Evolutionary conservation across 768 basidiomycete species (phyloP).

Genomic region (Tricholomella constricta): DNA sequence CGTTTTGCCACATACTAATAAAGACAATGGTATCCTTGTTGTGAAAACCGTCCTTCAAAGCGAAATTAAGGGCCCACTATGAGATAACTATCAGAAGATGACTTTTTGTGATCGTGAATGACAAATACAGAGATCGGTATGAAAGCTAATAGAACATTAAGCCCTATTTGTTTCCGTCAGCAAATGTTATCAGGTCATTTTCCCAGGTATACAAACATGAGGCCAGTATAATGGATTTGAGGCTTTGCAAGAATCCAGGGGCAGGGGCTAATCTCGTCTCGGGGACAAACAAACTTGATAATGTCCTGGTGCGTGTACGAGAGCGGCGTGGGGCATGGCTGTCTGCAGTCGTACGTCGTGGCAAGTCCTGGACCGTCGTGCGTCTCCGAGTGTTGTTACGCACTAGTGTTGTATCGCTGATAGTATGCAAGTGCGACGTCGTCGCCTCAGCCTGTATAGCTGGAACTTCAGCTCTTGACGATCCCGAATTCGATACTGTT

Average conservation of each 20-base stretch:
- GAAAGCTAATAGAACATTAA: conserved; percentile 71
- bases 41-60: conserved; percentile 34
- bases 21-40: conserved; percentile 65
- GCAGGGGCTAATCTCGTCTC: conserved; percentile 40
- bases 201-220: conserved; percentile 49
- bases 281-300: conserved; percentile 35
- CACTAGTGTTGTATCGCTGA: background rate
- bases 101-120: background rate
- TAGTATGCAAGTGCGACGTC: background rate
- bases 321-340: background rate
- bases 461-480: background rate
- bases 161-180: conserved; percentile 40
- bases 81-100: background rate
- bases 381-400: conserved; percentile 11
- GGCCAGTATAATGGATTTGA: conserved; percentile 53
- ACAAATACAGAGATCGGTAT: conserved; percentile 68
- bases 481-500: conserved; percentile 9
- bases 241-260: conserved; percentile 47
- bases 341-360: background rate
- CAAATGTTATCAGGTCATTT: background rate
- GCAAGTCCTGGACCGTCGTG: background rate
- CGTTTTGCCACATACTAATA: conserved; percentile 52
- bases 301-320: conserved; percentile 21
- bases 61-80: conserved; percentile 77
- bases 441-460: background rate